Conservation (phyloP, 768 basidiomycete species). For the Leccinum ochraceum region DNA sequence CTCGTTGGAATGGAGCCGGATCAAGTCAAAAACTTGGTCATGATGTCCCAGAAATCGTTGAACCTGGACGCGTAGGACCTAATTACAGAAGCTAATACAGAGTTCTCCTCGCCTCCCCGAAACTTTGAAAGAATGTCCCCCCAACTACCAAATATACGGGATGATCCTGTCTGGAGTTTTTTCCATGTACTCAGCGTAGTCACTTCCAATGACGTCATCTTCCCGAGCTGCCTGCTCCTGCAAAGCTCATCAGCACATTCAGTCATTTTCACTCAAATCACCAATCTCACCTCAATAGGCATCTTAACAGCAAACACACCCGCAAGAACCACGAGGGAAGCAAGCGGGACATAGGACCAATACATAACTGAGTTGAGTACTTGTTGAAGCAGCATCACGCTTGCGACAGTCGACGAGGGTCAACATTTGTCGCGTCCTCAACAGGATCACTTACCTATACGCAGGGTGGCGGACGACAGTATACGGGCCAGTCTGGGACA, state of each 20-base stretch:
- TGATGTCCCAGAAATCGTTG: conserved; percentile 34
- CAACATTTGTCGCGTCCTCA: background rate
- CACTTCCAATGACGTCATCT: conserved; percentile 22
- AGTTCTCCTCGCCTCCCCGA: background rate
- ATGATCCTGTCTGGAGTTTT: conserved; percentile 31
- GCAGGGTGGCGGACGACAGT: conserved; percentile 38
- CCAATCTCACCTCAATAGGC: conserved; percentile 32
- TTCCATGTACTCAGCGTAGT: conserved; percentile 35
- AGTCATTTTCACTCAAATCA: background rate
- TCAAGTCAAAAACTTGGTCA: conserved; percentile 42
- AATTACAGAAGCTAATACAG: conserved; percentile 9
- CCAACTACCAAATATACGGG: conserved; percentile 32
- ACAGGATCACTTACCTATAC: conserved; percentile 31
- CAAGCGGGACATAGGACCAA: conserved; percentile 39
- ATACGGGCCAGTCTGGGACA: conserved; percentile 37
- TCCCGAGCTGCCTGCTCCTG: conserved; percentile 34
- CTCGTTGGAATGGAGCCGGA: conserved; percentile 42
- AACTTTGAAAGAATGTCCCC: background rate
- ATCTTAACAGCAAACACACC: conserved; percentile 35
- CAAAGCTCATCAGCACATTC: conserved; percentile 2
- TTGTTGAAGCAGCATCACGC: conserved; percentile 29
- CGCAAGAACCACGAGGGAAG: conserved; percentile 23
- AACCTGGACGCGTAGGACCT: conserved; percentile 16
- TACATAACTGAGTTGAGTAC: conserved; percentile 26
- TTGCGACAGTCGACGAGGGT: conserved; percentile 5